phyloP scores from a whole-genome alignment of 164 flowering plant genomes.

The Chimonanthus praecox region DNA sequence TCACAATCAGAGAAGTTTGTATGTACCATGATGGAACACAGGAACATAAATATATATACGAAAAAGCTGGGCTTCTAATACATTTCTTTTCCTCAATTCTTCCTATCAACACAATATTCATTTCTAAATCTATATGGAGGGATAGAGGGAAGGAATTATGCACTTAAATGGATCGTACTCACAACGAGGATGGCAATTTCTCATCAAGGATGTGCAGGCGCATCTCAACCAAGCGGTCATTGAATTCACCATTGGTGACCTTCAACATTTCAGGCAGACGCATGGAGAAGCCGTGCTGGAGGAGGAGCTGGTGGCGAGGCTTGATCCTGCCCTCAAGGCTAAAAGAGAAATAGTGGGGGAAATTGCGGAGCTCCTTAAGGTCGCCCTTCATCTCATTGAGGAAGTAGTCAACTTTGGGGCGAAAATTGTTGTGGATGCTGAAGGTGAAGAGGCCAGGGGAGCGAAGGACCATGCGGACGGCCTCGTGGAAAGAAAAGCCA shows the following conservation, averaged over 20 bases:
- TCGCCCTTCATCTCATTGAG: conserved; percentile 68
- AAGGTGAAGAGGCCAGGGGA: conserved; percentile 69
- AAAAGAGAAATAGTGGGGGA: conserved; percentile 85
- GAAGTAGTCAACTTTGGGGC: conserved; percentile 70
- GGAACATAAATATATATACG: no score
- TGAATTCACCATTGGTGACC: conserved; percentile 77
- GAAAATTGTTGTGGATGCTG: conserved; percentile 54
- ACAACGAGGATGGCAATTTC: no score
- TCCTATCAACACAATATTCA: no score
- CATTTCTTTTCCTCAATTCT: no score
- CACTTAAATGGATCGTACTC: no score
- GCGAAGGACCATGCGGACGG: conserved; percentile 59
- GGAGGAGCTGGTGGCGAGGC: conserved; percentile 50
- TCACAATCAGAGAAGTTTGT: no score
- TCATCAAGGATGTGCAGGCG: conserved; percentile 15
- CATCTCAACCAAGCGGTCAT: conserved; percentile 54
- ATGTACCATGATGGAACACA: no score
- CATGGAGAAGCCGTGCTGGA: conserved; percentile 49
- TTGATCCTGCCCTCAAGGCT: conserved; percentile 79
- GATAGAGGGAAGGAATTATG: no score
- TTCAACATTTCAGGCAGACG: conserved; percentile 63
- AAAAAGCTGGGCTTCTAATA: no score
- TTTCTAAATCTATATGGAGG: no score
- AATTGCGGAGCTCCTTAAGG: conserved; percentile 53
- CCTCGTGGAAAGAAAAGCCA: conserved; percentile 54